Base-by-base conservation (phyloP, 495 filamentous ascomycete genomes). In the Hyaloscypha variabilis region DNA sequence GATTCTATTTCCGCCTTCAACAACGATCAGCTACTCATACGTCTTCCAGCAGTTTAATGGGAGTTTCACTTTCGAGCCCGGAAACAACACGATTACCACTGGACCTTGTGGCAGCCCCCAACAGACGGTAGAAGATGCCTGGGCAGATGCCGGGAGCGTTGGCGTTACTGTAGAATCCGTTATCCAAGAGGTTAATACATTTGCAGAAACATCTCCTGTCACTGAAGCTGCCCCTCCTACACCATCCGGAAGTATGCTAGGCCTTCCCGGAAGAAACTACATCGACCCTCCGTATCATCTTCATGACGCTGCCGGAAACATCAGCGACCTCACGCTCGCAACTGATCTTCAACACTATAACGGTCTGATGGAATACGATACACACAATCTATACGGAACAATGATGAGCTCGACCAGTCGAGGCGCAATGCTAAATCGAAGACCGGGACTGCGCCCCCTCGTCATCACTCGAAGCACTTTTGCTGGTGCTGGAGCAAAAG, bases 401-500 rank as follows among this genome's bases (percentile, higher is more conserved):
- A 92, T n/a, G n/a, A 81, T 84, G 76, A 77, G 82, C 73, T 6
- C 1, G 50, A 6, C n/a, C 6, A 25, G 4, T 39, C 4, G 85
- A 62, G 72, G 82, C 5, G 89, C 91, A 10, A 91, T 96, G 91
- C 76, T 85, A 11, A 74, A 79, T 34, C 85, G 91, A 39, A 87
- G 90, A 2, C 91, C 92, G 0, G 74, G 72, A 2, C 77, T 85
- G 2, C 84, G 92, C 0, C 91, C 93, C 5, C 69, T 96, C 60
- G 79, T 96, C 65, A 96, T 97, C 73, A 94, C 92, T 21, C 89
- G 93, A 24, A 89, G 85, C 64, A 96, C 91, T 2, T 97, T 93
- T 71, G 87, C 90, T 6, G 92, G 93, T 29, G 90, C 91, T 19
- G 93, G 93, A 8, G 74, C 79, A 50, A 82, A 89, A 29, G 91